Percentiles rank a stretch among this genome's conserved stretches.
Evolutionary conservation across 2,329 filamentous ascomycete genomes (phyloP).

Genomic region (Pochonia chlamydosporia): DNA sequence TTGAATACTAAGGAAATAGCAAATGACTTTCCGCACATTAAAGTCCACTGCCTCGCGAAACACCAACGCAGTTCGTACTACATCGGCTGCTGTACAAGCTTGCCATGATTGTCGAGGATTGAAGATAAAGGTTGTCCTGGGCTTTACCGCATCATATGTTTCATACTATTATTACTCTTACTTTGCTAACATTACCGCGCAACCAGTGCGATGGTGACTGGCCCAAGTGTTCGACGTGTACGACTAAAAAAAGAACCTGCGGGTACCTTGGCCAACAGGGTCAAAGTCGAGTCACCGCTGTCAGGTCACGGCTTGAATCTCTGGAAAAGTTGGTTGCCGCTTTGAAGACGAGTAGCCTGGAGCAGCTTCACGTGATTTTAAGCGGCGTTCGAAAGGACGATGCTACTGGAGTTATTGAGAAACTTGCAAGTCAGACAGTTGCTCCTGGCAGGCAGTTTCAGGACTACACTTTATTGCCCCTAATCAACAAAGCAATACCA

Average conservation of each 20-base stretch:
- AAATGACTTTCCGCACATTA: neutral
- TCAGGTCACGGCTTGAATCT: neutral
- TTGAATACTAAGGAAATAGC: neutral
- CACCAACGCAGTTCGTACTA: neutral
- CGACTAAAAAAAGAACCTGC: neutral
- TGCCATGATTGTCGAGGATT: neutral
- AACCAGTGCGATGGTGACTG: slow-evolving; percentile 2
- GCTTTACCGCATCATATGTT: neutral
- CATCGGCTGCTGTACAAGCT: neutral
- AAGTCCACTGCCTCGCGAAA: neutral
- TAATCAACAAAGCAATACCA: neutral
- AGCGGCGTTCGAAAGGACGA: neutral
- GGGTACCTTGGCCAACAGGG: neutral
- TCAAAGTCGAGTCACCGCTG: neutral
- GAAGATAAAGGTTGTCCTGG: neutral
- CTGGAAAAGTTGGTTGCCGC: neutral
- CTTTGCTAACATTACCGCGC: neutral
- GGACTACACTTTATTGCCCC: neutral
- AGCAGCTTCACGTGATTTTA: neutral
- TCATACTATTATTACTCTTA: neutral
- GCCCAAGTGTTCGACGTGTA: slow-evolving; percentile 1
- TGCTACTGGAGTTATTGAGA: neutral
- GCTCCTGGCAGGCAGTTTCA: neutral
- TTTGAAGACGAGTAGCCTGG: neutral
- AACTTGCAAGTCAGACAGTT: neutral